phyloP scores from a whole-genome alignment of 306 rosid genomes.

The Prosopis cineraria region DNA sequence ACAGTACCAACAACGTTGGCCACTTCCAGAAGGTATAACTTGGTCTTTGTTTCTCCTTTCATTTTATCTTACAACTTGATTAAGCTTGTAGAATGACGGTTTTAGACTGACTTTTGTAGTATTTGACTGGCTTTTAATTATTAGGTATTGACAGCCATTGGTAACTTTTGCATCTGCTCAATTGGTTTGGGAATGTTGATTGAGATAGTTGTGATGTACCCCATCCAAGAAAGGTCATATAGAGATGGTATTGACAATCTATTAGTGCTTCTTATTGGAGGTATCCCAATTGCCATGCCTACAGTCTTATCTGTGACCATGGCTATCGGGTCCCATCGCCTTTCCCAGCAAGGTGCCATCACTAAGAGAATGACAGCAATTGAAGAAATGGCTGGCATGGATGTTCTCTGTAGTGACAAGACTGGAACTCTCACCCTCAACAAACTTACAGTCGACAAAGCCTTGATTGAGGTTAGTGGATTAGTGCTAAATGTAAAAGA shows the following conservation, averaged over 20 bases:
- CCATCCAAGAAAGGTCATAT: conserved; percentile 69
- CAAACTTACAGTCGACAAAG: conserved; percentile 84
- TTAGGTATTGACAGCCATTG: conserved; percentile 91
- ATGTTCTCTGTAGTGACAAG: conserved; percentile 93
- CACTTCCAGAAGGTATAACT: conserved; percentile 84
- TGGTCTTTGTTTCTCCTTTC: background rate
- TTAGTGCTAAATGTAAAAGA: conserved; percentile 27
- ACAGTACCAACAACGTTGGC: conserved; percentile 93
- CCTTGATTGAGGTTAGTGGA: conserved; percentile 78
- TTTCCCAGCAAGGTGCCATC: conserved; percentile 90
- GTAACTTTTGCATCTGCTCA: conserved; percentile 91
- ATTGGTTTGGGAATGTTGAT: conserved; percentile 82
- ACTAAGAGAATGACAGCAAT: conserved; percentile 98
- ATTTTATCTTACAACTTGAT: background rate
- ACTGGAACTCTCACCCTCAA: conserved; percentile 96
- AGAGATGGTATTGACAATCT: conserved; percentile 93
- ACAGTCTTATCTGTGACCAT: conserved; percentile 92
- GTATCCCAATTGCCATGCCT: conserved; percentile 98
- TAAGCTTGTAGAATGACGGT: background rate
- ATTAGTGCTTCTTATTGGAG: conserved; percentile 90
- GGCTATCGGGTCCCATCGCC: conserved; percentile 93
- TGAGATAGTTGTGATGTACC: conserved; percentile 82
- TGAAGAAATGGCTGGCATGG: conserved; percentile 98
- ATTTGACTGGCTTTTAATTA: conserved; percentile 22
- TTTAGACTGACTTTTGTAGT: conserved; percentile 11